A percentile compares a stretch with the other conserved stretches of the same genome.
These are phyloP conservation scores for Handroanthus guayacan DNA, from an alignment of 257 asterid genomes.

Conservation along the genomic window DNA sequence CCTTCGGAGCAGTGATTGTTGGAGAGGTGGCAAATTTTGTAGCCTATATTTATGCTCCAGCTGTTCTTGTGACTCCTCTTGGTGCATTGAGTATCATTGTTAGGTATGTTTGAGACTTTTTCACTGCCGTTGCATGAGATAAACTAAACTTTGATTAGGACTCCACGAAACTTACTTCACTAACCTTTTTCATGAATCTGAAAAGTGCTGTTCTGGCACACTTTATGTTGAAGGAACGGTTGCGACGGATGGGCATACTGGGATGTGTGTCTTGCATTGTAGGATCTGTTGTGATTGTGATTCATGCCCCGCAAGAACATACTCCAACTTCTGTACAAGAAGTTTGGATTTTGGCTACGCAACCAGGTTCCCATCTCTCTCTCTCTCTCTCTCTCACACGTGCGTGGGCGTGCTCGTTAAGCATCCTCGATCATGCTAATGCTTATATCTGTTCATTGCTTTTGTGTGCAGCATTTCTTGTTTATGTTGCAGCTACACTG, in stretches of 20 bases:
- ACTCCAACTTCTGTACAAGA: conserved; percentile 64
- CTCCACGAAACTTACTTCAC: conserved; percentile 26
- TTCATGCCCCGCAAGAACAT: conserved; percentile 73
- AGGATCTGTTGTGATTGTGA: conserved; percentile 71
- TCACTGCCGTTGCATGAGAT: conserved; percentile 4
- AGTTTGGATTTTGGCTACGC: conserved; percentile 70
- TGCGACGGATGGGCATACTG: conserved; percentile 59
- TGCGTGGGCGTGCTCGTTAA: neutral
- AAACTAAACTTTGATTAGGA: neutral
- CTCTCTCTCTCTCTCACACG: neutral
- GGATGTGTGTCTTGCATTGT: conserved; percentile 70
- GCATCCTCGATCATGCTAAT: conserved; percentile 4
- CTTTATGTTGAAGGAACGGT: conserved; percentile 66
- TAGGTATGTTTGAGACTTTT: conserved; percentile 54
- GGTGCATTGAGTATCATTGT: conserved; percentile 91
- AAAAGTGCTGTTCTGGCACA: conserved; percentile 67
- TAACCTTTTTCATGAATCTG: conserved; percentile 42
- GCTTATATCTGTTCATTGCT: conserved; percentile 39
- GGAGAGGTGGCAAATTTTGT: conserved; percentile 86
- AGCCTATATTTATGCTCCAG: conserved; percentile 93
- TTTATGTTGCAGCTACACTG: conserved; percentile 56
- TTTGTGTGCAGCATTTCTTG: conserved; percentile 60
- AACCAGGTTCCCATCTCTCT: conserved; percentile 55
- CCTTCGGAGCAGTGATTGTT: conserved; percentile 65
- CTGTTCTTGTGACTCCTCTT: conserved; percentile 92